Percentiles rank a stretch among this genome's conserved stretches.
Evolutionary conservation across 1,284 basidiomycete genomes (phyloP).

Genomic region (Porogramme epimiltina): DNA sequence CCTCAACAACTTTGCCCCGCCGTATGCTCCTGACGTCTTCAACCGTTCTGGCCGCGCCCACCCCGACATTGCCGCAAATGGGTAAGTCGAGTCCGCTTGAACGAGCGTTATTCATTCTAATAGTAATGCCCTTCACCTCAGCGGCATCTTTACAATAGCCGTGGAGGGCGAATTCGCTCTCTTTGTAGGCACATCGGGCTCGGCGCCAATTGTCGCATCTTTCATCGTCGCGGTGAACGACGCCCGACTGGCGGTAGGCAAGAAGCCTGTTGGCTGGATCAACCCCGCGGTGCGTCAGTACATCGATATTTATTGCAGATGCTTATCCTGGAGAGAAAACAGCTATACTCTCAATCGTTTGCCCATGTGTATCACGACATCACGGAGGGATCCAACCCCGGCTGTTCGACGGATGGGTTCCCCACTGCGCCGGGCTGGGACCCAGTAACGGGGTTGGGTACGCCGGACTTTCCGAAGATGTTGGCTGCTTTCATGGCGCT

Average conservation of each 20-base stretch:
- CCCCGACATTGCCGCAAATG: constrained; percentile 24
- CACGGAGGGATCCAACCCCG: constrained; percentile 29
- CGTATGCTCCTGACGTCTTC: constrained; percentile 14
- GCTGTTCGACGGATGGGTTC: constrained; percentile 27
- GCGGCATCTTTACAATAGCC: too few relatives aligned
- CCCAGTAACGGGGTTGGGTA: constrained; percentile 36
- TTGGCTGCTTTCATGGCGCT: constrained; percentile 9
- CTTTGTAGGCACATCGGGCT: constrained; percentile 25
- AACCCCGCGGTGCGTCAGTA: constrained; percentile 52
- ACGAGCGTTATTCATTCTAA: too few relatives aligned
- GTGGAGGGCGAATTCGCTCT: too few relatives aligned
- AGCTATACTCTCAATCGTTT: constrained; percentile 32
- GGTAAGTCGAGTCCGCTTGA: too few relatives aligned
- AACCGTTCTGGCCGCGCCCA: constrained; percentile 23
- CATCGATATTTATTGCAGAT: too few relatives aligned
- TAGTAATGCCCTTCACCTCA: too few relatives aligned
- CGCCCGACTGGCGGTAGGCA: constrained; percentile 45
- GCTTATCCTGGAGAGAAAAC: too few relatives aligned
- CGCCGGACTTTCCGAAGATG: constrained; percentile 25
- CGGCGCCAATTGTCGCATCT: constrained; percentile 36
- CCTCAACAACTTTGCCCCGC: constrained; percentile 11
- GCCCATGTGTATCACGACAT: constrained; percentile 44
- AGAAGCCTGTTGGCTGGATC: constrained; percentile 53
- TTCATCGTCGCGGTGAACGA: constrained; percentile 59
- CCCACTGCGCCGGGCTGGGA: constrained; percentile 37